Percentiles rank a stretch among this genome's conserved stretches.
Conservation (phyloP, 129 eudicot species). For the Logfia minima region DNA sequence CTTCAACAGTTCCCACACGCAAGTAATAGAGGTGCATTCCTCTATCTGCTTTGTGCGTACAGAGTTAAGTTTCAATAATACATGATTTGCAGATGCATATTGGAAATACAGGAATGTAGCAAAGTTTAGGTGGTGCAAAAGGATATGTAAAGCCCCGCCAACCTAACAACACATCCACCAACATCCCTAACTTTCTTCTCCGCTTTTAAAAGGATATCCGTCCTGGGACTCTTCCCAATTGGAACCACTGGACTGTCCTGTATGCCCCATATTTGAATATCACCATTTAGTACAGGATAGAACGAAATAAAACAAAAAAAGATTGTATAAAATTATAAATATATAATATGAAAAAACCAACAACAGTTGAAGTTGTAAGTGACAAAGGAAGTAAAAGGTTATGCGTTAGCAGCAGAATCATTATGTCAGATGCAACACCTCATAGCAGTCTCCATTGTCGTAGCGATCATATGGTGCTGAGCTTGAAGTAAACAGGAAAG, state of each 20-base stretch:
- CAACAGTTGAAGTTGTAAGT: neutral
- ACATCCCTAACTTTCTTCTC: conserved; percentile 75
- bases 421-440: conserved; percentile 51
- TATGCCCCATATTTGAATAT: neutral
- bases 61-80: conserved; percentile 46
- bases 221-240: conserved; percentile 86
- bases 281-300: neutral
- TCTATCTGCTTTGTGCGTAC: conserved; percentile 68
- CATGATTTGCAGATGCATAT: conserved; percentile 8
- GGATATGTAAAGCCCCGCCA: conserved; percentile 99
- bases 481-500: conserved; percentile 93
- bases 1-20: conserved; percentile 59
- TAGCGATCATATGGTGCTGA: conserved; percentile 85
- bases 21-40: conserved; percentile 88
- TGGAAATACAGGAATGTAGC: neutral
- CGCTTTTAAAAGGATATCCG: conserved; percentile 82
- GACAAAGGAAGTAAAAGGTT: neutral
- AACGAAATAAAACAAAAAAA: neutral
- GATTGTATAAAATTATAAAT: neutral
- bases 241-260: conserved; percentile 93
- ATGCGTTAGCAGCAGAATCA: neutral
- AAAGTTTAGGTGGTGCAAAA: conserved; percentile 25
- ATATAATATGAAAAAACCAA: neutral
- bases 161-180: conserved; percentile 85
- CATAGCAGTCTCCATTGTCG: conserved; percentile 83